phyloP scores from a whole-genome alignment of 106 monocot genomes.

The Amphibolis antarctica region DNA sequence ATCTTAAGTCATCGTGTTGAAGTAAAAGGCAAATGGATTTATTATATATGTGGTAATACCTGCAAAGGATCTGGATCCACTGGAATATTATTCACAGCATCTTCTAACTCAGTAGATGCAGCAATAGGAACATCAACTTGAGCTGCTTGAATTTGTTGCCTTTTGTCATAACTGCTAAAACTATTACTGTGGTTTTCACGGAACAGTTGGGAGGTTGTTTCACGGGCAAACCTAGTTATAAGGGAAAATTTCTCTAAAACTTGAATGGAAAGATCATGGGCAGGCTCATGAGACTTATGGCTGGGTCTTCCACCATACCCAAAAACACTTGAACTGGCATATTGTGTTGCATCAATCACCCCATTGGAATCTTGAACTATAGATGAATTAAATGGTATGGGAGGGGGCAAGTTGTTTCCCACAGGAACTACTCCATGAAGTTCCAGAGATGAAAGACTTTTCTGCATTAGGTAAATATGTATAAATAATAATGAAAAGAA shows the following conservation, averaged over 20 bases:
- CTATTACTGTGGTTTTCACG: slow-evolving; percentile 54
- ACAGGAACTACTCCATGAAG: slow-evolving; percentile 53
- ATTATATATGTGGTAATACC: slow-evolving; percentile 21
- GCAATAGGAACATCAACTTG: slow-evolving; percentile 2
- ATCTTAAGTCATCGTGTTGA: neutral
- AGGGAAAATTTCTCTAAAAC: slow-evolving; percentile 98
- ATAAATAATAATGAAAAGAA: neutral
- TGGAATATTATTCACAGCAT: slow-evolving; percentile 7
- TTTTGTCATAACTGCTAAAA: slow-evolving; percentile 32
- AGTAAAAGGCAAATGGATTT: too few relatives aligned
- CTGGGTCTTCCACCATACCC: slow-evolving; percentile 45
- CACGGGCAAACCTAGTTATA: slow-evolving; percentile 94
- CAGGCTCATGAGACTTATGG: slow-evolving; percentile 64
- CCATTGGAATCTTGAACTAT: slow-evolving; percentile 38
- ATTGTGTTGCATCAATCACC: slow-evolving; percentile 15
- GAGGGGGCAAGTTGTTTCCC: slow-evolving; percentile 39
- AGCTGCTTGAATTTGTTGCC: slow-evolving; percentile 17
- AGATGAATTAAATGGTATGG: slow-evolving; percentile 28
- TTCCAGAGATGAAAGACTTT: slow-evolving; percentile 79
- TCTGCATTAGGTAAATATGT: slow-evolving; percentile 35
- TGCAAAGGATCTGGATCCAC: slow-evolving; percentile 47
- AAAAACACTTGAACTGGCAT: slow-evolving; percentile 24
- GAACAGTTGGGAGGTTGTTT: slow-evolving; percentile 82
- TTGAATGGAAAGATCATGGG: slow-evolving; percentile 85
- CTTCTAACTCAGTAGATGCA: slow-evolving; percentile 17